phyloP scores from a whole-genome alignment of 2,329 filamentous ascomycete species.

The Phyllosticta citriasiana region DNA sequence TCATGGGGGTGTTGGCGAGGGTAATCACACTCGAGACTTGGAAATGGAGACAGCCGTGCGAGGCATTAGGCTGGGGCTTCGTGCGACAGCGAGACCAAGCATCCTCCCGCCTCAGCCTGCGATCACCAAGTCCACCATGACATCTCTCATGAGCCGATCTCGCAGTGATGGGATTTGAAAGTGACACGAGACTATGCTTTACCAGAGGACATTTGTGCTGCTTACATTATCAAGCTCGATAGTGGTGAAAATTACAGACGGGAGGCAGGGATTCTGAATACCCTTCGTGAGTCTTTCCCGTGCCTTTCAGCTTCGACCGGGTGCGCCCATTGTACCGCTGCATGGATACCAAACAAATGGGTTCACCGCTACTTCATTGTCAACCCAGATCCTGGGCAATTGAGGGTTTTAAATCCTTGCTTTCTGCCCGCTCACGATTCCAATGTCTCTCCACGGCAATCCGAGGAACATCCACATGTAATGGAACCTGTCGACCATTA shows the following conservation, averaged over 20 bases:
- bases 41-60: not conserved
- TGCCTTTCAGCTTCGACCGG: not conserved
- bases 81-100: not conserved
- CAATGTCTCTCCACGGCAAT: constrained; percentile 48
- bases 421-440: constrained; percentile 23
- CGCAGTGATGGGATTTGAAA: not conserved
- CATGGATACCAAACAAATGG: not conserved
- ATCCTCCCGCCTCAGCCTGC: not conserved
- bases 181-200: not conserved
- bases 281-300: not conserved
- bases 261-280: not conserved
- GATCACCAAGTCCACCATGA: not conserved
- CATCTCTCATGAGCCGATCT: not conserved
- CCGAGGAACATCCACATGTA: constrained; percentile 59
- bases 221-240: not conserved
- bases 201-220: not conserved
- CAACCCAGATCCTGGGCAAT: not conserved
- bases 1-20: not conserved
- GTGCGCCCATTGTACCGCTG: not conserved
- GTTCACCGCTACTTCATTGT: not conserved
- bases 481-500: constrained; percentile 45
- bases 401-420: constrained; percentile 23
- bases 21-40: not conserved
- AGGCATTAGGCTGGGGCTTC: not conserved
- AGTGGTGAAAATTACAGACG: not conserved